These are phyloP conservation scores for Paraphoma sp. DNA, from an alignment of 2,329 filamentous ascomycete species.

Conservation along the genomic window DNA sequence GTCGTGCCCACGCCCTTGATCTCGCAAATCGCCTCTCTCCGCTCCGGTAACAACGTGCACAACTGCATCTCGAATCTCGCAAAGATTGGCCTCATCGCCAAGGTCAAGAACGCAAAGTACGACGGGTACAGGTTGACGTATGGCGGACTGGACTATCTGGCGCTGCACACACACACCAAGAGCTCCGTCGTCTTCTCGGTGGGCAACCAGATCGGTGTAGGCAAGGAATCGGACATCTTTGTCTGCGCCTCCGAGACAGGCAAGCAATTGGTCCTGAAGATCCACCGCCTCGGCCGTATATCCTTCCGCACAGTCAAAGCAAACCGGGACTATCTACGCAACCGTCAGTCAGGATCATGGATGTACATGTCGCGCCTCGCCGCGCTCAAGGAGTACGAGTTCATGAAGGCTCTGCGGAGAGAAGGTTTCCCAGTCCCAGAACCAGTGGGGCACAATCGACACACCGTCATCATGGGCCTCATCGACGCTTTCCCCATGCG, in stretches of 20 bases:
- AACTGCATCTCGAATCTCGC: slow-evolving; percentile 88
- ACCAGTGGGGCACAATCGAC: slow-evolving; percentile 86
- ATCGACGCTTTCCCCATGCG: slow-evolving; percentile 91
- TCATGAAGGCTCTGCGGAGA: slow-evolving; percentile 84
- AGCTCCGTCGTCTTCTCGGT: slow-evolving; percentile 85
- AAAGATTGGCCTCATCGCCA: slow-evolving; percentile 89
- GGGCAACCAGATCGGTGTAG: slow-evolving; percentile 91
- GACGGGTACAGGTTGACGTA: slow-evolving; percentile 97
- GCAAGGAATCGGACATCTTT: slow-evolving; percentile 97
- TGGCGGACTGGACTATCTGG: slow-evolving; percentile 96
- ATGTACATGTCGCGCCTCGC: slow-evolving; percentile 97
- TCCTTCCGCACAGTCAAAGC: slow-evolving; percentile 96
- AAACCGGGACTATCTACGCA: slow-evolving; percentile 93
- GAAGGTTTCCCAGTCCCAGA: slow-evolving; percentile 90
- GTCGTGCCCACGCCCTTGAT: slow-evolving; percentile 92
- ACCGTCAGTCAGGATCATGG: slow-evolving; percentile 83
- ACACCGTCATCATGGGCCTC: slow-evolving; percentile 95
- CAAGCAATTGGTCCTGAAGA: slow-evolving; percentile 85
- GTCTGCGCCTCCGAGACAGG: slow-evolving; percentile 84
- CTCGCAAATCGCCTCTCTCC: slow-evolving; percentile 79
- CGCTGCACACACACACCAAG: slow-evolving; percentile 86
- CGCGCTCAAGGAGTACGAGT: slow-evolving; percentile 91
- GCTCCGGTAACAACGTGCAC: slow-evolving; percentile 76
- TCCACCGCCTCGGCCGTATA: slow-evolving; percentile 92
- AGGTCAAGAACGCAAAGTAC: slow-evolving; percentile 94